A percentile compares a stretch with the other conserved stretches of the same genome.
Conservation (phyloP, 805 yeast genomes). For the Candida odintsovae region DNA sequence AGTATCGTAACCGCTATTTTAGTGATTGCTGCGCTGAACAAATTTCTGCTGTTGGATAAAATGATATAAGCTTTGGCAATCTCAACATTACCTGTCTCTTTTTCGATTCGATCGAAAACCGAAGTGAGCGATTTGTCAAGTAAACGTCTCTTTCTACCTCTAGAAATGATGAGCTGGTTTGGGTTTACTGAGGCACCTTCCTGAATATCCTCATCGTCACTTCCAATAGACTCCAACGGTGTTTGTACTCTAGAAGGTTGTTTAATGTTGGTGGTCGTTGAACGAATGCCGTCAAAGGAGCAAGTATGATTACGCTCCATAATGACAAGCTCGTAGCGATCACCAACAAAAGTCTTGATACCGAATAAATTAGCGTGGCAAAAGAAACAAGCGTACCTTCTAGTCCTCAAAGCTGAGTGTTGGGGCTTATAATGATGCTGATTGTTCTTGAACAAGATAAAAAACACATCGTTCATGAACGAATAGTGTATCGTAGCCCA, state of each 20-base stretch:
- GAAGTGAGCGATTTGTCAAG: neutral
- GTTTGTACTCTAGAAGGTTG: neutral
- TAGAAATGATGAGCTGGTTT: neutral
- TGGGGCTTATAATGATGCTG: neutral
- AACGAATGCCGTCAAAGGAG: neutral
- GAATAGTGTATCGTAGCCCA: neutral
- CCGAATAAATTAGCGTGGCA: neutral
- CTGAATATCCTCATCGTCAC: neutral
- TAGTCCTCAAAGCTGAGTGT: neutral
- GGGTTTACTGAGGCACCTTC: neutral
- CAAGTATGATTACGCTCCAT: neutral
- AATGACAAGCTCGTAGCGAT: neutral
- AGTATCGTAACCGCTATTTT: neutral
- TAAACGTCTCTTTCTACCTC: neutral
- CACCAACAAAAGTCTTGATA: neutral
- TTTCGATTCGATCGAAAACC: neutral
- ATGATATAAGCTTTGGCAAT: neutral
- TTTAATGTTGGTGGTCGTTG: neutral
- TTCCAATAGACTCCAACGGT: neutral
- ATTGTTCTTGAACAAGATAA: neutral
- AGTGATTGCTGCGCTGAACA: neutral
- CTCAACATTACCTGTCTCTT: neutral
- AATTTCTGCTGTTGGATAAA: neutral
- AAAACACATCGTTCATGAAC: neutral
- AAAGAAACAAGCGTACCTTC: neutral